Evolutionary conservation across 2,329 filamentous ascomycete genomes (phyloP).

Genomic region (Claviceps arundinis): DNA sequence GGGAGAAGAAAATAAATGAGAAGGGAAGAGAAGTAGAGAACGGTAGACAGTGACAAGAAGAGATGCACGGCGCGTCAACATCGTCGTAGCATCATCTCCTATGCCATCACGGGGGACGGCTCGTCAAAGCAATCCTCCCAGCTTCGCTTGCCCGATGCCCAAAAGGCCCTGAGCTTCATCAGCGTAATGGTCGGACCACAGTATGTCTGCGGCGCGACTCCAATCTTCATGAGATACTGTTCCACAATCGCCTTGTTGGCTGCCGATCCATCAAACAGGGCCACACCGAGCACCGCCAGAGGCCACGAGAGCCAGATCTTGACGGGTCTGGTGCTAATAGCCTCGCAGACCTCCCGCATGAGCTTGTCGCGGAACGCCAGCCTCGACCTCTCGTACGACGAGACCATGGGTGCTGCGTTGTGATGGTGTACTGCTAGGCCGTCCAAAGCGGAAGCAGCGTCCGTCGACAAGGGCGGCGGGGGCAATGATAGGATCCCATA

Average conservation of each 20-base stretch:
- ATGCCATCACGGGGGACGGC: slow-evolving; percentile 1
- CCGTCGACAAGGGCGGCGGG: not conserved
- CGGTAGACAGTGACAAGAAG: too few relatives aligned
- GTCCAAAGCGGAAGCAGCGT: not conserved
- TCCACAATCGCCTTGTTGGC: not conserved
- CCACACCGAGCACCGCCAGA: slow-evolving; percentile 2
- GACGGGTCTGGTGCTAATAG: not conserved
- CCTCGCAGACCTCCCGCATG: not conserved
- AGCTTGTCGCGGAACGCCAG: not conserved
- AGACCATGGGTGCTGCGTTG: not conserved
- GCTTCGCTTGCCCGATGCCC: slow-evolving; percentile 1
- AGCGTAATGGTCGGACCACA: not conserved
- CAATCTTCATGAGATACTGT: not conserved
- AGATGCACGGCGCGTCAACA: too few relatives aligned
- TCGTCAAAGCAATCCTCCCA: slow-evolving; percentile 5
- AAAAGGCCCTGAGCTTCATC: slow-evolving; percentile 2
- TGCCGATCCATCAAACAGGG: slow-evolving; percentile 1
- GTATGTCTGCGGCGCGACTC: not conserved
- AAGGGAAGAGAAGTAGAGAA: not conserved
- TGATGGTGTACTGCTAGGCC: not conserved
- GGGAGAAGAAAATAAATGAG: not conserved
- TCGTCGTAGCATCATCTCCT: not conserved
- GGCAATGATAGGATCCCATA: slow-evolving; percentile 1
- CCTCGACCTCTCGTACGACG: not conserved
- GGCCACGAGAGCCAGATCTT: slow-evolving; percentile 3